Base-by-base conservation (phyloP, 2,329 filamentous ascomycete species). In the Neofusicoccum cordaticola region DNA sequence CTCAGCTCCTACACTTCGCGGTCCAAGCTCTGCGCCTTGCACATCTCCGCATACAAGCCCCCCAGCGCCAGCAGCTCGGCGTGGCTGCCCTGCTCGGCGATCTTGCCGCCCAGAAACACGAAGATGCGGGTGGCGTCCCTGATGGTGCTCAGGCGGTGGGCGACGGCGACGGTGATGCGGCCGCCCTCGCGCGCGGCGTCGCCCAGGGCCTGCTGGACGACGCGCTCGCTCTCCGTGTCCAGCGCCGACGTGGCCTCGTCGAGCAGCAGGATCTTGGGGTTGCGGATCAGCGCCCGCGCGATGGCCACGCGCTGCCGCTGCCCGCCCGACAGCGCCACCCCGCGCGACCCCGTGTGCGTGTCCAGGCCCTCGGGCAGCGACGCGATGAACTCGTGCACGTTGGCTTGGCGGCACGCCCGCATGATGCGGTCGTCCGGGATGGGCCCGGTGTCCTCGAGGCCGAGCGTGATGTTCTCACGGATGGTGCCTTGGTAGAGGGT, bases 151-250 rank as follows among this genome's bases (percentile, higher is more conserved):
- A 80, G 67, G 2, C 78, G 70, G 71, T 80, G 78, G 4, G 79
- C 78, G 1, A 81, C 75, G 1, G 77, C 77, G 19, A 81, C 72
- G 48, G 77, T 80, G 0, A 77, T 81, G 8, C 78, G 68, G 6
- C 69, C 72, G 7, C 84, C 39, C 15, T 39, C 7, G 12, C 12
- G 22, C 69, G 73, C 47, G 81, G 81, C 79, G 19, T 72, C 68
- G 50, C 92, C 88, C 71, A 93, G 86, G 0, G 90, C 89, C 0
- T 80, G 81, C 74, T 93, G 88, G 9, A 91, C 86, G 0, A 88
- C 78, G 67, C 84, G 84, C 72, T 91, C 89, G 0, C 84, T 87
- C 69, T 88, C 84, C 0, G 86, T 87, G 68, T 91, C 89, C 0
- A 92, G 79, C 60, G 80, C 82, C 1, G 79, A 82, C 0, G 85